Base-by-base conservation (phyloP, 768 basidiomycete genomes). In the Tricholoma furcatifolium region DNA sequence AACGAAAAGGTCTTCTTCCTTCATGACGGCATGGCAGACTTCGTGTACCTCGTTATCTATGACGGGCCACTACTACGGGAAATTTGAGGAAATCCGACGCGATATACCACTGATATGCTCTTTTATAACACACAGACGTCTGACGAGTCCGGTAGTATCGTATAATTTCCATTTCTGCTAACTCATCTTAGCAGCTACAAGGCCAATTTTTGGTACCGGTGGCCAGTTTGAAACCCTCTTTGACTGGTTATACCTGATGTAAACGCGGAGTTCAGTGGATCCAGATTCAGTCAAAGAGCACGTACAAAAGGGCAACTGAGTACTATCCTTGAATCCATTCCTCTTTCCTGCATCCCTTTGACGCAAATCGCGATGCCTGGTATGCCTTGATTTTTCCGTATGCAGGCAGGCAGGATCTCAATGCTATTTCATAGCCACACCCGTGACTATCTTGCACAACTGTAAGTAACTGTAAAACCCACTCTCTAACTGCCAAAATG, bases 391-490 rank as follows among this genome's bases (percentile, higher is more conserved):
- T 12, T 34, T 10, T 17, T 47, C 18, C 10, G 18, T 31, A 18
- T 42, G 14, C 32, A 34, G 32, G 18, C n/a, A 17, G n/a, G 23
- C 23, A 44, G 27, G 7, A 34, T 47, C 6, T 15, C 17, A 20
- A 14, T 21, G 9, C 32, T 39, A 24, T 51, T 48, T 43, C 18
- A 21, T 42, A 54, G 48, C 40, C 24, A 47, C 55, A 67, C 56
- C 62, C 43, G 60, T 64, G 17, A 74, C 73, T 17, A 50, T 53
- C 4, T 60, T 75, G 47, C 64, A 85, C 65, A 84, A 84, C 65
- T 68, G 83, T 76, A 55, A 61, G 75, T n/a, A 35, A 34, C 2
- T 17, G 18, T n/a, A 30, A n/a, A 11, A 17, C 27, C 6, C 3
- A 17, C 31, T 18, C 12, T 32, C 20, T 18, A 11, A 18, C 5